These are phyloP conservation scores for Amanita muscaria DNA, from an alignment of 768 basidiomycete genomes.

Conservation along the genomic window DNA sequence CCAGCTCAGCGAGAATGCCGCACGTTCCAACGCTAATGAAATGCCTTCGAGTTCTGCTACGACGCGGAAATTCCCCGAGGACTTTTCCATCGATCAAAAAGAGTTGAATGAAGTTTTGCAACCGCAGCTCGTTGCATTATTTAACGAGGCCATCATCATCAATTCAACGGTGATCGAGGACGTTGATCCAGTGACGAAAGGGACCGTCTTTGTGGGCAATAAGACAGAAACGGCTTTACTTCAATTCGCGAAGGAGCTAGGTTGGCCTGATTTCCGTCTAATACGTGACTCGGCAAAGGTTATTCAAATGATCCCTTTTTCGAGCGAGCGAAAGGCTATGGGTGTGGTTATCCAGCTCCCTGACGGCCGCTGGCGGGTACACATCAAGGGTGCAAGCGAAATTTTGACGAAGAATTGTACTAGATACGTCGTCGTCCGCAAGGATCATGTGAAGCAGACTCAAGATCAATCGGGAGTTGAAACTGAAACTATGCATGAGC, in stretches of 20 bases:
- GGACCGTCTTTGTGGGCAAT: slow-evolving; percentile 69
- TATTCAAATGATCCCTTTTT: slow-evolving; percentile 89
- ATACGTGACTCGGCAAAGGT: slow-evolving; percentile 53
- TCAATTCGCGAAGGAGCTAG: slow-evolving; percentile 71
- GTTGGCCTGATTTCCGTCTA: slow-evolving; percentile 65
- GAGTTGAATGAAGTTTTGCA: slow-evolving; percentile 59
- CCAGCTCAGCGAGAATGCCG: slow-evolving; percentile 59
- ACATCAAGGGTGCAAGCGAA: slow-evolving; percentile 92
- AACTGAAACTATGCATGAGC: slow-evolving; percentile 51
- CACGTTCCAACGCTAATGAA: slow-evolving; percentile 65
- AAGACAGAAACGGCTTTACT: slow-evolving; percentile 95
- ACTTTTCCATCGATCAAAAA: slow-evolving; percentile 82
- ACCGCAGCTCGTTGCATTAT: slow-evolving; percentile 48
- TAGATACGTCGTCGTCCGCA: slow-evolving; percentile 61
- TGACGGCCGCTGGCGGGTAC: slow-evolving; percentile 52
- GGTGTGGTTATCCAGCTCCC: slow-evolving; percentile 70
- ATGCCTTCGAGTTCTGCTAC: slow-evolving; percentile 24
- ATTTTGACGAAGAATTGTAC: slow-evolving; percentile 76
- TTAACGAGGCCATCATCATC: slow-evolving; percentile 82
- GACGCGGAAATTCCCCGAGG: slow-evolving; percentile 42
- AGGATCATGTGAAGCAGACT: slow-evolving; percentile 15
- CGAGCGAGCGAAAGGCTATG: slow-evolving; percentile 91
- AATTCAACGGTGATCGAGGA: slow-evolving; percentile 97
- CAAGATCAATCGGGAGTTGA: slow-evolving; percentile 31
- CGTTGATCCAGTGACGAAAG: slow-evolving; percentile 47